Conservation (phyloP, 2,329 filamentous ascomycete species). For the Scleromitrula shiraiana region DNA sequence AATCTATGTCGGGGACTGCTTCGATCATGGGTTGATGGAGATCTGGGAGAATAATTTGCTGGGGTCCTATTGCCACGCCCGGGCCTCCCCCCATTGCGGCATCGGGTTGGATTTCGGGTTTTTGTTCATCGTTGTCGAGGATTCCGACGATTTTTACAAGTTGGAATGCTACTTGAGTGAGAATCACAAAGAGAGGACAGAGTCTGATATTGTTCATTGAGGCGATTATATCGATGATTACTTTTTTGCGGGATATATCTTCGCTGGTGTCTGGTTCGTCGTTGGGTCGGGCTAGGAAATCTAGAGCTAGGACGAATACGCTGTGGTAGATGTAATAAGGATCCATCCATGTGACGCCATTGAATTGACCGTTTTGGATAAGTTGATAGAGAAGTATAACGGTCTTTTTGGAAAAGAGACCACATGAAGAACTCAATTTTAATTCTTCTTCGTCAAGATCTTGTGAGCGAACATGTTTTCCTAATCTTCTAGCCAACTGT, state of each 20-base stretch:
- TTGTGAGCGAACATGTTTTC: slow-evolving; percentile 22
- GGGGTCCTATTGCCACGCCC: neutral
- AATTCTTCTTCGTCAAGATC: slow-evolving; percentile 24
- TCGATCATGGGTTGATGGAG: neutral
- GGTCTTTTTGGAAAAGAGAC: slow-evolving; percentile 20
- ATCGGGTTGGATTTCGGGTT: neutral
- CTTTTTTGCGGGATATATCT: slow-evolving; percentile 21
- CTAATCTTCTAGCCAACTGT: slow-evolving; percentile 22
- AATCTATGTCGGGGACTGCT: neutral
- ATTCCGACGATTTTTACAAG: slow-evolving; percentile 28
- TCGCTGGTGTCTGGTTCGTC: slow-evolving; percentile 24
- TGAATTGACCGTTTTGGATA: slow-evolving; percentile 19
- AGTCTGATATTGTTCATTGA: slow-evolving; percentile 22
- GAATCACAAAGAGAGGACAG: slow-evolving; percentile 24
- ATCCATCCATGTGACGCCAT: slow-evolving; percentile 26
- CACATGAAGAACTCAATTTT: slow-evolving; percentile 20
- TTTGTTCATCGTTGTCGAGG: slow-evolving; percentile 15
- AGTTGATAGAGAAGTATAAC: slow-evolving; percentile 21
- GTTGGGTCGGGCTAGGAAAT: slow-evolving; percentile 26
- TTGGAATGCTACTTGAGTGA: slow-evolving; percentile 25
- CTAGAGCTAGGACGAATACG: slow-evolving; percentile 25
- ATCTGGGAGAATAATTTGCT: neutral
- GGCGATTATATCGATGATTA: slow-evolving; percentile 23
- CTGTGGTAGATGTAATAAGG: slow-evolving; percentile 27
- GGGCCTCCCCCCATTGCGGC: no score